Percentiles rank a stretch among this genome's conserved stretches.
Conservation (phyloP, 495 filamentous ascomycete species). For the Daldinia vernicosa region DNA sequence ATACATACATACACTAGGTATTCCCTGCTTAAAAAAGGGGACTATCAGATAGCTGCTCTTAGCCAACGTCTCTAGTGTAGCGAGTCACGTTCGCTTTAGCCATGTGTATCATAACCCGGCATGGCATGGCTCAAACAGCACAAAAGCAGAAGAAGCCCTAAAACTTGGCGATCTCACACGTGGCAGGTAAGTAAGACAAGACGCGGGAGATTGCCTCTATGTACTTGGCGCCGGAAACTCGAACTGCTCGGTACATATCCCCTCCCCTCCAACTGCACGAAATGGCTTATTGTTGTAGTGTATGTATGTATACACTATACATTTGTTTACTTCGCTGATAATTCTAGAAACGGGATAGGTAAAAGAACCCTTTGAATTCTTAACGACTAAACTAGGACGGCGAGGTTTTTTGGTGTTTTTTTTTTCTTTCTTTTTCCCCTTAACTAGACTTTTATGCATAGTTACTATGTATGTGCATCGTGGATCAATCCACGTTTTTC, state of each 20-base stretch:
- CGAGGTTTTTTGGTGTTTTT: background rate
- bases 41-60: constrained; percentile 8
- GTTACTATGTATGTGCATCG: background rate
- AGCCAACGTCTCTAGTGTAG: constrained; percentile 1
- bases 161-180: constrained; percentile 41
- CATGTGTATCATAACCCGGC: constrained; percentile 15
- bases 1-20: too few species aligned
- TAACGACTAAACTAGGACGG: background rate
- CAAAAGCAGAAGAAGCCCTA: constrained; percentile 9
- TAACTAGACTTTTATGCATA: background rate
- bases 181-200: constrained; percentile 39
- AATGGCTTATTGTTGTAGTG: constrained; percentile 21
- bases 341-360: background rate
- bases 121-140: constrained; percentile 10
- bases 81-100: constrained; percentile 15
- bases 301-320: too few species aligned
- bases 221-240: constrained; percentile 21
- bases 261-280: constrained; percentile 33
- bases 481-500: background rate
- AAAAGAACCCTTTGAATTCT: constrained; percentile 3
- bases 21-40: constrained; percentile 6
- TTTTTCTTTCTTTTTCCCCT: background rate
- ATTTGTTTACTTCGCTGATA: background rate
- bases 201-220: constrained; percentile 33
- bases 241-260: constrained; percentile 27